Evolutionary conservation across 2,329 filamentous ascomycete species (phyloP), one percentile per base, ranked within the genome.

Genomic region (Calonectria pauciramosa): DNA sequence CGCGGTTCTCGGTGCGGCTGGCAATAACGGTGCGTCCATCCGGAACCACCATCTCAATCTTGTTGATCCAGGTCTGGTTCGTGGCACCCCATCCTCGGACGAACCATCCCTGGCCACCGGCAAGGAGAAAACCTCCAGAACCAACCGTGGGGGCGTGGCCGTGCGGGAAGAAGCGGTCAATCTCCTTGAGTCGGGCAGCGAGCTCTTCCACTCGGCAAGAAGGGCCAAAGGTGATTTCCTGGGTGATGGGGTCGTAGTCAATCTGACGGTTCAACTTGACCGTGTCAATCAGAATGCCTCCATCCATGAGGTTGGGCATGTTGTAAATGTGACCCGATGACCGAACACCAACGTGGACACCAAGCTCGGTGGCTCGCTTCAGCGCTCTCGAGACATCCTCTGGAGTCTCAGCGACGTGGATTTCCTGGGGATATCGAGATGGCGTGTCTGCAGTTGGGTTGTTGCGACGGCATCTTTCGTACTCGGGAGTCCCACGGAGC

Each of bases 61-160:
- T 73, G n/a, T 32, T 71, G 32, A 73, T 64, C 71, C 71, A 73
- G 4, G 67, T 71, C 28, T 70, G 67, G 60, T 71, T 73, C 18
- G 71, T 73, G n/a, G 71, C 67, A 3, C 72, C 72, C 72, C 72
- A 74, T 49, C 72, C 72, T 47, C 72, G 41, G 32, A 74, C 63
- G 47, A 74, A 74, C 60, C 60, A 74, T 5, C 72, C 72, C 26
- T 74, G 72, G 44, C 72, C 72, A 8, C 72, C 72, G 5, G 72
- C 72, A 10, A 74, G 63, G 30, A 67, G 44, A 16, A 74, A 74
- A 10, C 72, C 72, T 20, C 72, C 72, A 9, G 63, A 71, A 36
- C 60, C 72, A 3, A 74, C 72, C 3, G 60, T 68, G 16, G 72
- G 72, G 30, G 72, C 72, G 32, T 74, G 72, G 32, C 72, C 72